phyloP scores from a whole-genome alignment of 495 filamentous ascomycete genomes.

The Penicillium canariense region DNA sequence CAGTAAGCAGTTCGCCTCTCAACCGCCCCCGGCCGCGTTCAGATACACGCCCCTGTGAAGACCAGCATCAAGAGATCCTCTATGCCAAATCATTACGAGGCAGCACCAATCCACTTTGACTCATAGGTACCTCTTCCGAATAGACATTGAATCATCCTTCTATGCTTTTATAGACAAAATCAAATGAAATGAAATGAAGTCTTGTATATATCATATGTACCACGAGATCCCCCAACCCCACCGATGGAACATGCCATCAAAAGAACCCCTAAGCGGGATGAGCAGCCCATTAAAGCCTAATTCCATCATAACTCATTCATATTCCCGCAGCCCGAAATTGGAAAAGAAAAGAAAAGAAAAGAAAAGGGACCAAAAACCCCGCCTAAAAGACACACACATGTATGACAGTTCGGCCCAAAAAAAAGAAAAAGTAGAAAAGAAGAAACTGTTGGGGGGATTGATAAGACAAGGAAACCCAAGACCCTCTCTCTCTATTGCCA shows the following conservation, averaged over 20 bases:
- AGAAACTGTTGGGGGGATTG: background rate
- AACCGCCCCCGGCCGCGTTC: background rate
- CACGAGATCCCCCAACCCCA: background rate
- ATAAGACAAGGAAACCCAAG: background rate
- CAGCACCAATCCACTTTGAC: too few species aligned
- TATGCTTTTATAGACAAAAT: background rate
- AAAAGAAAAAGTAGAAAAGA: background rate
- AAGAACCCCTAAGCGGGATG: background rate
- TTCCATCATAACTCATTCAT: too few species aligned
- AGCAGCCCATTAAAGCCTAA: background rate
- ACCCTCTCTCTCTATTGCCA: background rate
- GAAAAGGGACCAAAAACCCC: background rate
- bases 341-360: background rate
- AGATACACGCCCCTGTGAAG: background rate
- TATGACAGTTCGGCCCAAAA: background rate
- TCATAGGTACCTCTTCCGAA: too few species aligned
- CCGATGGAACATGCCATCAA: too few species aligned
- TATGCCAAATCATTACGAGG: too few species aligned
- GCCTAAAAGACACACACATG: background rate
- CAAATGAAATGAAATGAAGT: background rate
- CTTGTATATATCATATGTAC: conserved; percentile 3
- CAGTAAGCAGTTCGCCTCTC: background rate
- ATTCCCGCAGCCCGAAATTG: background rate
- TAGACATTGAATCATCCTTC: background rate
- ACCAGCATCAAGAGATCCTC: background rate